phyloP scores from a whole-genome alignment of 2,329 filamentous ascomycete genomes.

The Botrytis fragariae region DNA sequence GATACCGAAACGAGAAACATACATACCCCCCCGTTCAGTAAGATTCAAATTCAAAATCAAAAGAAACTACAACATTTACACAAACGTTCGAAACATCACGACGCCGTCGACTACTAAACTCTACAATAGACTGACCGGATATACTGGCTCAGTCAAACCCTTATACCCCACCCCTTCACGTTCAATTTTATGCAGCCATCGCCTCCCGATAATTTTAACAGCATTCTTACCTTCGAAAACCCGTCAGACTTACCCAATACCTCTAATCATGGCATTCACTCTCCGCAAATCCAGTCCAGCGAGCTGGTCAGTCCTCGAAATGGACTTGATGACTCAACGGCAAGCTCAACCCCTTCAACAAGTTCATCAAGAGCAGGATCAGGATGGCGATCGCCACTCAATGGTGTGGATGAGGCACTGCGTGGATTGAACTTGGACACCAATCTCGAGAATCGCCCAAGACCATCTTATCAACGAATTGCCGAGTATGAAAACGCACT shows the following conservation, averaged over 20 bases:
- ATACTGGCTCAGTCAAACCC: slow-evolving; percentile 38
- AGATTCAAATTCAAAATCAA: neutral
- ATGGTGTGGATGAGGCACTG: slow-evolving; percentile 51
- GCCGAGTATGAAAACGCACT: slow-evolving; percentile 61
- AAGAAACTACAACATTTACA: neutral
- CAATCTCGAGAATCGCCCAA: slow-evolving; percentile 33
- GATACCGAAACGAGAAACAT: slow-evolving; percentile 5
- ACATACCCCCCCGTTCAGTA: neutral
- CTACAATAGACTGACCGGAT: slow-evolving; percentile 37
- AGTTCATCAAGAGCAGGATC: slow-evolving; percentile 5
- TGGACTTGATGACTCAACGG: slow-evolving; percentile 21
- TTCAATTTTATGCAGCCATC: slow-evolving; percentile 65
- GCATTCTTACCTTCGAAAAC: slow-evolving; percentile 42
- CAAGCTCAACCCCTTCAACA: slow-evolving; percentile 31
- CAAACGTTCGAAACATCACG: slow-evolving; percentile 17
- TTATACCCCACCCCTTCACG: slow-evolving; percentile 28
- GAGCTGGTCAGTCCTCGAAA: slow-evolving; percentile 39
- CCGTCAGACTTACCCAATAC: slow-evolving; percentile 38
- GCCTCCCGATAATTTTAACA: slow-evolving; percentile 48
- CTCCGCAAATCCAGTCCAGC: slow-evolving; percentile 43
- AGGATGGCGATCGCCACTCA: slow-evolving; percentile 24
- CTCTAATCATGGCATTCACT: slow-evolving; percentile 58
- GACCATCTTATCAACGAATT: slow-evolving; percentile 47
- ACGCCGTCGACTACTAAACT: slow-evolving; percentile 19
- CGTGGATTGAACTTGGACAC: slow-evolving; percentile 49